phyloP scores from a whole-genome alignment of 2,329 filamentous ascomycete species.

The Trichoderma guizhouense region DNA sequence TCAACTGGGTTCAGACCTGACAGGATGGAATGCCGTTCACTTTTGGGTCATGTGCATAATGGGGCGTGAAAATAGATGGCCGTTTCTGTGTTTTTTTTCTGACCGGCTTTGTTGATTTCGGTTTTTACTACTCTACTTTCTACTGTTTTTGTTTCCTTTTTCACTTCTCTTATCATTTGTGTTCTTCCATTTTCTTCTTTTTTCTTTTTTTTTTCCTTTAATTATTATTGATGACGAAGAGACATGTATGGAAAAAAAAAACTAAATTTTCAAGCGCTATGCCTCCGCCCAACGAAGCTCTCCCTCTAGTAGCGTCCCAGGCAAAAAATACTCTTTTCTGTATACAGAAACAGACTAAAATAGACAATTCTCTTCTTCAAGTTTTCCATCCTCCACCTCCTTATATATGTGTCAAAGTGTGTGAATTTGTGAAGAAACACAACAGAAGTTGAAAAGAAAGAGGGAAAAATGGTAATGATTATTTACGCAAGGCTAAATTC shows the following conservation, averaged over 20 bases:
- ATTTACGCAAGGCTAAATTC: slow-evolving; percentile 68
- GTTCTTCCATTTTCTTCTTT: not conserved
- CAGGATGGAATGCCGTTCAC: slow-evolving; percentile 12
- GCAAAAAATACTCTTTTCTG: not conserved
- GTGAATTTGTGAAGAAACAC: not conserved
- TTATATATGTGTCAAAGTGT: not conserved
- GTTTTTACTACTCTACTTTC: not conserved
- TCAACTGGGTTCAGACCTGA: slow-evolving; percentile 12
- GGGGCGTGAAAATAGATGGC: slow-evolving; percentile 16
- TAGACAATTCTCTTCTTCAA: not conserved
- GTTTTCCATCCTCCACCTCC: not conserved
- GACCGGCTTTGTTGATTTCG: not conserved
- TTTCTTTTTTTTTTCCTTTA: not conserved
- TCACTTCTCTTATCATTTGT: not conserved
- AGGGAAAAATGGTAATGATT: not conserved
- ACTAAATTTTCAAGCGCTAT: not conserved
- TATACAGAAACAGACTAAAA: not conserved
- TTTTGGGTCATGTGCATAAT: slow-evolving; percentile 15
- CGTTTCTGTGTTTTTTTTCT: not conserved
- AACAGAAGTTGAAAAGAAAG: too few species aligned
- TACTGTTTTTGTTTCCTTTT: not conserved
- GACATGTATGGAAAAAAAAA: not conserved
- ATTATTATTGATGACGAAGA: not conserved
- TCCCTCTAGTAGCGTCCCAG: not conserved
- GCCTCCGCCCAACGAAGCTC: not conserved